Evolutionary conservation across 1,284 basidiomycete genomes (phyloP).

Genomic region (Heterobasidion occidentale): DNA sequence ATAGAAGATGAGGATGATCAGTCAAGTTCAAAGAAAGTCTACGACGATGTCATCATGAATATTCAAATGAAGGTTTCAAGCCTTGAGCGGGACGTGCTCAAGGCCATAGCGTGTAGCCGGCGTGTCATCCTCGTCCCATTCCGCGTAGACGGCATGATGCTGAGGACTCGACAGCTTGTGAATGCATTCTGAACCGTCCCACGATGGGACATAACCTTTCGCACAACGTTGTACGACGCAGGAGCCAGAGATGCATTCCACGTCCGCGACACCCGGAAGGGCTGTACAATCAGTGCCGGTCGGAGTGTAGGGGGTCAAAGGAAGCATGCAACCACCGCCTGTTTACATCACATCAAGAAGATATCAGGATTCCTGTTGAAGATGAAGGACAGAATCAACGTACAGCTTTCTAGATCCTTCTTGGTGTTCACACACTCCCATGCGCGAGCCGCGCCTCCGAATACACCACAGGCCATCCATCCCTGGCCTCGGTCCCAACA

Average conservation of each 20-base stretch:
- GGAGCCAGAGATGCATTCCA: conserved; percentile 34
- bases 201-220: conserved; percentile 29
- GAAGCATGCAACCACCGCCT: conserved; percentile 44
- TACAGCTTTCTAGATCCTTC: conserved; percentile 45
- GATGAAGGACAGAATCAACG: conserved; percentile 14
- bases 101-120: conserved; percentile 15
- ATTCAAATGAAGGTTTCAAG: background rate
- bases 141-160: background rate
- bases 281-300: conserved; percentile 40
- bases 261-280: conserved; percentile 39
- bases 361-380: background rate
- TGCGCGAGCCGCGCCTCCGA: conserved; percentile 21
- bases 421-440: conserved; percentile 43
- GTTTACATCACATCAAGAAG: conserved; percentile 1
- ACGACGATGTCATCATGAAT: no score
- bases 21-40: no score
- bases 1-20: no score
- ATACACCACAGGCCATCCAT: conserved; percentile 34
- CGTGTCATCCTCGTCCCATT: conserved; percentile 3
- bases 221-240: conserved; percentile 41
- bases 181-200: conserved; percentile 16
- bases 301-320: conserved; percentile 20
- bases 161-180: background rate
- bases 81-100: conserved; percentile 17
- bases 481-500: conserved; percentile 14